Percentiles rank a stretch among this genome's conserved stretches.
phyloP scores from a whole-genome alignment of 306 rosid genomes.

The Rosa lucieae region DNA sequence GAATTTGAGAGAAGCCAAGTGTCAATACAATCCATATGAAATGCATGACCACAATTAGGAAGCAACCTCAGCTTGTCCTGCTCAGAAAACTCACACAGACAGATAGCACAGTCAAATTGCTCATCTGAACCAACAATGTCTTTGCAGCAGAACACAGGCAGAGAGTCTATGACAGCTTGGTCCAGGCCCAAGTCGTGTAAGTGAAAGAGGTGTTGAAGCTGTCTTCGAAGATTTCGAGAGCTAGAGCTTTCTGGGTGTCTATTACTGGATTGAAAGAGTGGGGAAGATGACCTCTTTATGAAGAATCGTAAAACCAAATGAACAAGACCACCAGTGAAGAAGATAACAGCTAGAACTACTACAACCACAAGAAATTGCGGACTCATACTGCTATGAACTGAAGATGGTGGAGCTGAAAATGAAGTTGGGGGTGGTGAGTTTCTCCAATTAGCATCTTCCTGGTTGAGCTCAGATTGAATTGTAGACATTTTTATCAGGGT shows the following conservation, averaged over 20 bases:
- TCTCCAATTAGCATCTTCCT: conserved; percentile 30
- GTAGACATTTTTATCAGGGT: conserved; percentile 31
- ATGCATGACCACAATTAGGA: conserved; percentile 82
- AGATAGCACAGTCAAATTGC: conserved; percentile 87
- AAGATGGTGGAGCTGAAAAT: conserved; percentile 33
- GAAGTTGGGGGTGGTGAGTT: conserved; percentile 34
- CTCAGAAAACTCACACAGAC: conserved; percentile 63
- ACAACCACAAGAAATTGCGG: conserved; percentile 63
- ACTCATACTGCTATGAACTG: conserved; percentile 50
- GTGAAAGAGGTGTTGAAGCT: conserved; percentile 82
- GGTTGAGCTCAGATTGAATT: conserved; percentile 22
- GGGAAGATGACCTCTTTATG: conserved; percentile 47
- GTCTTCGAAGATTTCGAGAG: conserved; percentile 61
- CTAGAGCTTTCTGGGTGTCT: conserved; percentile 41
- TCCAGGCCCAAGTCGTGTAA: conserved; percentile 82
- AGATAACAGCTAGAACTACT: conserved; percentile 60
- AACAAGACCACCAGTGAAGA: conserved; percentile 62
- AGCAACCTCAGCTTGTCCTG: conserved; percentile 71
- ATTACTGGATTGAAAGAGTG: conserved; percentile 52
- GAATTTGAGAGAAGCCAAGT: conserved; percentile 87
- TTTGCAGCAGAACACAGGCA: conserved; percentile 67
- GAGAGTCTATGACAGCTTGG: conserved; percentile 59
- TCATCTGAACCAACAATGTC: conserved; percentile 62
- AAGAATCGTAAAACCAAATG: conserved; percentile 65
- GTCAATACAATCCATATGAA: conserved; percentile 76